Evolutionary conservation across 768 basidiomycete genomes (phyloP).

Genomic region (Trametes elegans): DNA sequence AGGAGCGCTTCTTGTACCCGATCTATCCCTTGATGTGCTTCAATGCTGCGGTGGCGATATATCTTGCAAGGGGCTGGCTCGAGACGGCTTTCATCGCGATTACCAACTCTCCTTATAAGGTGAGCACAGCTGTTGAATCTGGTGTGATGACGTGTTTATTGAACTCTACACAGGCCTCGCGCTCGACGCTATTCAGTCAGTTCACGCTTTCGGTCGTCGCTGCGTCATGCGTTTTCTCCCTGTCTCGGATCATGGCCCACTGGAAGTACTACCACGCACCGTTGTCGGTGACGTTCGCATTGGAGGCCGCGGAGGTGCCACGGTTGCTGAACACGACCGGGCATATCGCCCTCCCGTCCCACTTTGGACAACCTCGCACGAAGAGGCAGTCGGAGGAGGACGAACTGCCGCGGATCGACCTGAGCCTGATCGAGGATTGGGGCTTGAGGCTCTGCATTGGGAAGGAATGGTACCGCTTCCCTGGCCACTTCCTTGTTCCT

Average conservation of each 20-base stretch:
- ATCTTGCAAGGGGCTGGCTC: slow-evolving; percentile 82
- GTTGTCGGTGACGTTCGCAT: slow-evolving; percentile 60
- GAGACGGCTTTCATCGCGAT: slow-evolving; percentile 71
- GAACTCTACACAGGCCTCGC: slow-evolving; percentile 61
- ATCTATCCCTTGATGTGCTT: slow-evolving; percentile 89
- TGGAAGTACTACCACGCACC: slow-evolving; percentile 92
- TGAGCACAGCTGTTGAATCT: slow-evolving; percentile 37
- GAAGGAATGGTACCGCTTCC: slow-evolving; percentile 97
- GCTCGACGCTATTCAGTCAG: slow-evolving; percentile 68
- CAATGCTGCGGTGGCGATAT: slow-evolving; percentile 89
- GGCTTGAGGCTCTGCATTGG: slow-evolving; percentile 80
- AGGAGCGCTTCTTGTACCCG: slow-evolving; percentile 98
- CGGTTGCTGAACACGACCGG: slow-evolving; percentile 73
- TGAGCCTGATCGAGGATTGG: slow-evolving; percentile 65
- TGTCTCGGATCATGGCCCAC: slow-evolving; percentile 78
- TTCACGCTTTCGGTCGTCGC: slow-evolving; percentile 72
- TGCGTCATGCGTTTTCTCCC: slow-evolving; percentile 65
- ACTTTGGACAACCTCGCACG: slow-evolving; percentile 14
- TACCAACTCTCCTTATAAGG: slow-evolving; percentile 85
- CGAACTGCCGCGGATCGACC: slow-evolving; percentile 53
- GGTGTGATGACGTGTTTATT: neutral
- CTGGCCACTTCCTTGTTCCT: slow-evolving; percentile 86
- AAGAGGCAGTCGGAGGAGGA: slow-evolving; percentile 32
- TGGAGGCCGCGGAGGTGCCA: slow-evolving; percentile 81
- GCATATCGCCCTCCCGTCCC: slow-evolving; percentile 49